phyloP scores from a whole-genome alignment of 1,139 yeast genomes.

The Sugiyamaella japonica region DNA sequence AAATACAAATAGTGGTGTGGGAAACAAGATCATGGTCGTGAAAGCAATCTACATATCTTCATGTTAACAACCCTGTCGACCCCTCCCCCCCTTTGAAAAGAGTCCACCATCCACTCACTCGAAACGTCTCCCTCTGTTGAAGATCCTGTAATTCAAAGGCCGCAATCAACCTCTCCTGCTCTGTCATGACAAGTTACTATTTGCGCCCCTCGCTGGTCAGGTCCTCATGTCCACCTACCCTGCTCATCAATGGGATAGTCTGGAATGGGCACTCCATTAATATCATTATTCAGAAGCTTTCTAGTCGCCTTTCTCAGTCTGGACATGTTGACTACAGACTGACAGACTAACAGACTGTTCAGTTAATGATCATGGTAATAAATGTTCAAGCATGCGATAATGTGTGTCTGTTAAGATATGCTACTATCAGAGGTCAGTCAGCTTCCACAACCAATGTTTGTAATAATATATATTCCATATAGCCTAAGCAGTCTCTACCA shows the following conservation, averaged over 20 bases:
- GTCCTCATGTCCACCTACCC: constrained; percentile 21
- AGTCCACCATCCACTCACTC: constrained; percentile 20
- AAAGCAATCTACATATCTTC: constrained; percentile 27
- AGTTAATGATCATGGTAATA: background rate
- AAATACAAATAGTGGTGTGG: constrained; percentile 38
- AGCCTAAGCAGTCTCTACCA: constrained; percentile 42
- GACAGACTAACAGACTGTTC: no score
- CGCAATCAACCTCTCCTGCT: constrained; percentile 37
- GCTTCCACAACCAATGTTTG: no score
- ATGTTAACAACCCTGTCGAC: background rate
- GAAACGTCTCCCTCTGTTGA: constrained; percentile 30
- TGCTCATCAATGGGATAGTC: constrained; percentile 29
- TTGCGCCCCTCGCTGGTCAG: background rate
- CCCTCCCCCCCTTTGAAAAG: background rate
- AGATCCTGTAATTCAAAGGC: constrained; percentile 33
- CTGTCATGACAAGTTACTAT: constrained; percentile 19
- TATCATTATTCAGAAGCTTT: constrained; percentile 23
- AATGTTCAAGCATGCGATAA: background rate
- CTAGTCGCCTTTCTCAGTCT: constrained; percentile 32
- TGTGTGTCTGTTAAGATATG: no score
- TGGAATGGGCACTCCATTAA: constrained; percentile 22
- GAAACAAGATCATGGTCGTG: constrained; percentile 34
- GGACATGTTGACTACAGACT: constrained; percentile 24
- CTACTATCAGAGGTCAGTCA: no score
- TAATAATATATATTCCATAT: background rate